Percentiles rank a stretch among this genome's conserved stretches.
phyloP scores from a whole-genome alignment of 2,329 filamentous ascomycete species.

The Tolypocladium pustulatum region DNA sequence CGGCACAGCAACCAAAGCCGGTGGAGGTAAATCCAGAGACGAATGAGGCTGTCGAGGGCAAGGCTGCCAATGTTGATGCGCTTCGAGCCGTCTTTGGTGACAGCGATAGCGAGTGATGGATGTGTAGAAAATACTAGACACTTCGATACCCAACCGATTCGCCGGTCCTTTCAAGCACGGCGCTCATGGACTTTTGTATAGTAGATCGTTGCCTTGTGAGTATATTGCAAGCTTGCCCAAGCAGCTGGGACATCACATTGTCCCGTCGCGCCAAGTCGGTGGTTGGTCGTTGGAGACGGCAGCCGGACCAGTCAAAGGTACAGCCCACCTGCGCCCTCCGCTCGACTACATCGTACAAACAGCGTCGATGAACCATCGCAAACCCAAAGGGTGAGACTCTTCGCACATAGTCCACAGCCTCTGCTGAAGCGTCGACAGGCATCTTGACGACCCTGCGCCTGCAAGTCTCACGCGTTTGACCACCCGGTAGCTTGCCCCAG shows the following conservation, averaged over 20 bases:
- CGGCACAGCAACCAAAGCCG: background rate
- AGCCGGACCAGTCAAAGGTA: background rate
- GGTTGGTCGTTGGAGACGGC: background rate
- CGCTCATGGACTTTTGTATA: background rate
- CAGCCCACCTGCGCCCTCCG: background rate
- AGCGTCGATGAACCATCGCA: background rate
- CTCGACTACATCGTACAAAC: background rate
- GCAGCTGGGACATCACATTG: no score
- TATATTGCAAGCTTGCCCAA: no score
- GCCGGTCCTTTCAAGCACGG: background rate
- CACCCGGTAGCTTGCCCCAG: background rate
- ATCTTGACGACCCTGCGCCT: background rate
- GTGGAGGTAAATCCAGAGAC: constrained; percentile 54
- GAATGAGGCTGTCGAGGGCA: constrained; percentile 58
- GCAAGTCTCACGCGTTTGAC: background rate
- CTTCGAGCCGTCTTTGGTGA: constrained; percentile 93
- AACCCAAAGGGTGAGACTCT: background rate
- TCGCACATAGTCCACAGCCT: background rate
- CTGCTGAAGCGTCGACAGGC: background rate
- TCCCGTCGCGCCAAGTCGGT: background rate
- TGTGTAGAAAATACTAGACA: background rate
- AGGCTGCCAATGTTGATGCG: constrained; percentile 67
- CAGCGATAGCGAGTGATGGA: constrained; percentile 53
- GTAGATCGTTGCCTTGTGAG: background rate
- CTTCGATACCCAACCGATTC: background rate